Evolutionary conservation across 106 monocot genomes (phyloP), one percentile per base, ranked within the genome.

Genomic region (Dendrobium officinale): DNA sequence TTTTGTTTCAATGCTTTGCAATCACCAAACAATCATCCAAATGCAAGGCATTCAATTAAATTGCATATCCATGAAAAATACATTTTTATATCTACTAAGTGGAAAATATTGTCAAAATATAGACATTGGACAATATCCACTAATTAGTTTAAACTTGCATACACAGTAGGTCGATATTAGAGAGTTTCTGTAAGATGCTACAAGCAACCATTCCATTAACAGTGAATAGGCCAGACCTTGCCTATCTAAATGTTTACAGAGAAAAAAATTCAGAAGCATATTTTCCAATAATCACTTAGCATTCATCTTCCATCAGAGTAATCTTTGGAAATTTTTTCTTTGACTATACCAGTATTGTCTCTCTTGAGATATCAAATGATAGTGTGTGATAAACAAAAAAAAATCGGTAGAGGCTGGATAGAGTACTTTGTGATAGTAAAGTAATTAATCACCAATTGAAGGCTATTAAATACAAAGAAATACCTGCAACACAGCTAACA

Each of bases 401-500:
- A 0, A 37, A 37, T 22, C n/a, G 19, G 64, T 64, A n/a, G 64
- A 64, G 8, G n/a, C 64, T 31, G 29, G 27, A 31, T 22, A 61
- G 5, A 61, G 20, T 61, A 61, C n/a, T 22, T 22, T 61, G 6
- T 9, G n/a, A 61, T 61, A 61, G n/a, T 61, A 61, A 61, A 22
- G 22, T 22, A n/a, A 61, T 1, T 61, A 61, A 61, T 61, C 61
- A 61, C 3, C 22, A 22, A 61, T 0, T 33, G 13, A 70, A 70
- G 37, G 10, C 31, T 16, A 70, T 70, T 13, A 70, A 70, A 70
- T 70, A 37, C 33, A 33, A 51, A 51, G 15, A 61, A 37, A 15
- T 87, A 99, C 99, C 99, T 90, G 99, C 91, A 75, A 99, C 87
- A 88, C 99, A 99, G 77, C 93, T 95, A 77, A 99, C 95, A 51